Percentiles rank a stretch among this genome's conserved stretches.
Conservation (phyloP, 78 protist species). For the Creolimax fragrantissima region DNA sequence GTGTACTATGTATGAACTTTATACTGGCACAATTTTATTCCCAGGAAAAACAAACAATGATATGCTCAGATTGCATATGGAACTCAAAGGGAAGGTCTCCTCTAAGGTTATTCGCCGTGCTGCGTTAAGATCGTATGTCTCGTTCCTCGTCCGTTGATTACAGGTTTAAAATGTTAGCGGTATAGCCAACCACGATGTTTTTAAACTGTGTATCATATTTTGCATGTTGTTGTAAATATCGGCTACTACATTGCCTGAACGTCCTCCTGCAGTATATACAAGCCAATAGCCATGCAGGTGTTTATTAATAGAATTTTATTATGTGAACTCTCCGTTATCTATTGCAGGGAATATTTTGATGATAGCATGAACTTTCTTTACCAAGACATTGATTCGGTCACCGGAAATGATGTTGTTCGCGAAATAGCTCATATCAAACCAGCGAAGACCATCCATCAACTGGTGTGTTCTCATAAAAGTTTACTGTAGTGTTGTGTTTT, state of each 20-base stretch:
- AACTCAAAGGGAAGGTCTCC: constrained; percentile 38
- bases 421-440: neutral
- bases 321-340: no score
- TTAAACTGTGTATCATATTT: no score
- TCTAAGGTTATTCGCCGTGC: constrained; percentile 45
- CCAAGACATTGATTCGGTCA: constrained; percentile 40
- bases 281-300: no score
- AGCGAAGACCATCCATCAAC: neutral
- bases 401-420: constrained; percentile 2
- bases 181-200: no score
- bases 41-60: constrained; percentile 87
- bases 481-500: no score
- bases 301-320: no score
- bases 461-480: neutral
- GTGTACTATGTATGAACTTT: constrained; percentile 77
- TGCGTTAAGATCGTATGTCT: neutral
- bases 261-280: no score
- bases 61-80: constrained; percentile 63
- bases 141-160: no score
- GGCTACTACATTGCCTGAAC: no score
- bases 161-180: no score
- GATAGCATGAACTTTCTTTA: constrained; percentile 40
- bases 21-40: constrained; percentile 77
- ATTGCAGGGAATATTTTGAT: constrained; percentile 57
- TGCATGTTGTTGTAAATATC: no score